phyloP scores from a whole-genome alignment of 2,329 filamentous ascomycete species.

The Gyromitra esculenta region DNA sequence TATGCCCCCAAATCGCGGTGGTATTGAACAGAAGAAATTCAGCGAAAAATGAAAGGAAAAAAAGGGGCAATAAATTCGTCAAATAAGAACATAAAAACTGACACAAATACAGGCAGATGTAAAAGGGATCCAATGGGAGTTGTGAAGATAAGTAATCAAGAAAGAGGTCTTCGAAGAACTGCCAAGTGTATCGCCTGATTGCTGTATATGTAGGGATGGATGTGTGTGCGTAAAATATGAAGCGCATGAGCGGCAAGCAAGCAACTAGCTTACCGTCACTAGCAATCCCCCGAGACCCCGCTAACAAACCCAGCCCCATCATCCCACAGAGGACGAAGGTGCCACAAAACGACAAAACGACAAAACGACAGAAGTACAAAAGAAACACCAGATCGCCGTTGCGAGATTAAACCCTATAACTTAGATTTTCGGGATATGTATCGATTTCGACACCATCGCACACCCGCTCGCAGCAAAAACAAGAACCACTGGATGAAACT shows the following conservation, averaged over 20 bases:
- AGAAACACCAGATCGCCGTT: slow-evolving; percentile 21
- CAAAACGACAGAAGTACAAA: slow-evolving; percentile 35
- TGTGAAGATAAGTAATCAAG: slow-evolving; percentile 20
- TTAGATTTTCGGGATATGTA: slow-evolving; percentile 82
- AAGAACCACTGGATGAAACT: slow-evolving; percentile 83
- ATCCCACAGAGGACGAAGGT: slow-evolving; percentile 15
- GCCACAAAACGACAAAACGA: slow-evolving; percentile 37
- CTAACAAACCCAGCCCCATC: slow-evolving; percentile 13
- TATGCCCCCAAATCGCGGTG: slow-evolving; percentile 21
- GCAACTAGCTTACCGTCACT: slow-evolving; percentile 9
- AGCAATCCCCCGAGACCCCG: slow-evolving; percentile 5
- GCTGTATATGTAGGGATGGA: slow-evolving; percentile 16
- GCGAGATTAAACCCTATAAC: slow-evolving; percentile 15
- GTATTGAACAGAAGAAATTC: slow-evolving; percentile 42
- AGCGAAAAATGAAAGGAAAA: slow-evolving; percentile 22
- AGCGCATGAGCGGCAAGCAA: slow-evolving; percentile 24
- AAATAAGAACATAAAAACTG: slow-evolving; percentile 26
- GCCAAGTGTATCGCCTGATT: slow-evolving; percentile 21
- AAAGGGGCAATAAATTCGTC: slow-evolving; percentile 18
- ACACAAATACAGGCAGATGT: slow-evolving; percentile 37
- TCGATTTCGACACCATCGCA: slow-evolving; percentile 92
- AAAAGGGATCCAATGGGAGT: slow-evolving; percentile 17
- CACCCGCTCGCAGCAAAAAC: slow-evolving; percentile 90
- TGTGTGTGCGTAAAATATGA: slow-evolving; percentile 30
- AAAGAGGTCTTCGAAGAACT: slow-evolving; percentile 14